Base-by-base conservation (phyloP, 805 yeast genomes). In the Candida tammaniensis region DNA sequence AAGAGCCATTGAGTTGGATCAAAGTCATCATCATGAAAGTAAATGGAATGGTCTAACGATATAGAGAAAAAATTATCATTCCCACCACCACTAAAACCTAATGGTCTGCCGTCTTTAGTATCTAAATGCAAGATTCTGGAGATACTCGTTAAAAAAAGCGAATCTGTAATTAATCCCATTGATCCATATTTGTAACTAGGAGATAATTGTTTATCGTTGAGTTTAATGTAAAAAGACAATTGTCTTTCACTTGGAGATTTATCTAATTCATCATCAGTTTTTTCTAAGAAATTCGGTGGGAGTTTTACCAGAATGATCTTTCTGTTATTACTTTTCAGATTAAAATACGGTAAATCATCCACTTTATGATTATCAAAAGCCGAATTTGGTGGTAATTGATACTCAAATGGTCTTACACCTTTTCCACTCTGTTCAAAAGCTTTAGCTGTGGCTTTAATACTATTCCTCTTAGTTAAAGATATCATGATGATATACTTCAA, bases 21-120 rank as follows among this genome's bases (percentile, higher is more conserved):
- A 39, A 61, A 59, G 17, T 46, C 50, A 32, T 55, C 62, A 33
- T 61, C 66, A 39, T 61, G 68, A 41, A 61, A 58, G 35, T 51
- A 61, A 6, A 61, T 47, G 5, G 59, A 47, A 36, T 61, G 68
- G 42, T 61, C 68, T 21, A 61, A 46, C 6, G 62, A 55, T 1
- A 60, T 54, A 11, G 57, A 49, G 27, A 61, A 59, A 35, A 55
- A 59, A 38, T 57, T 47, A 10, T 47, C 43, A 9, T 51, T 53
- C 17, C 38, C 40, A 3, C 58, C 60, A 4, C 59, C 61, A 20
- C 44, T 50, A 5, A 39, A 30, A n/a, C 49, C 46, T 11, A 46
- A 31, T 6, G 36, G 36, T 10, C 32, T 31, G 1, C 36, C 32
- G 5, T 36, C 33, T 7, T 24, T 14, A 5, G 34, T 36, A 4